phyloP scores from a whole-genome alignment of 805 yeast genomes.

The Debaryomyces maramus region DNA sequence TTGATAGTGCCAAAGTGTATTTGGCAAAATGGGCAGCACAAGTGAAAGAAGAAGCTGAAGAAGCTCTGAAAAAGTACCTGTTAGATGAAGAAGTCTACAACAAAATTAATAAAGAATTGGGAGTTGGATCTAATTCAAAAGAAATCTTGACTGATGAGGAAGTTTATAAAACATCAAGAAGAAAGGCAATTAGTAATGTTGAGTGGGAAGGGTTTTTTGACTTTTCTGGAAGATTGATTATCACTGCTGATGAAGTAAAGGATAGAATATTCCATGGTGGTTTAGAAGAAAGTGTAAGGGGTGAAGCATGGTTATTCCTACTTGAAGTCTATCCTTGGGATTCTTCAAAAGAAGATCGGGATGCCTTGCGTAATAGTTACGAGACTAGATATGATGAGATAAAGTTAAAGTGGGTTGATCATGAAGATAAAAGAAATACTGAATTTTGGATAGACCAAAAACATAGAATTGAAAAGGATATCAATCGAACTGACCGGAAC shows the following conservation, averaged over 20 bases:
- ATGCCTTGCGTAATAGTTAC: slow-evolving; percentile 54
- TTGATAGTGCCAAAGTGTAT: slow-evolving; percentile 88
- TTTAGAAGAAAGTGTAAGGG: slow-evolving; percentile 54
- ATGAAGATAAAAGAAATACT: slow-evolving; percentile 48
- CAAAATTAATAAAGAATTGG: slow-evolving; percentile 59
- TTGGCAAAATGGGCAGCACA: slow-evolving; percentile 96
- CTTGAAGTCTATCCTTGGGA: slow-evolving; percentile 90
- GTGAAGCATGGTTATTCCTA: slow-evolving; percentile 83
- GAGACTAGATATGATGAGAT: slow-evolving; percentile 61
- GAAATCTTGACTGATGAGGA: slow-evolving; percentile 59
- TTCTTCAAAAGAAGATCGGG: slow-evolving; percentile 67
- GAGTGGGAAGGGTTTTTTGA: slow-evolving; percentile 92
- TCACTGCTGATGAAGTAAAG: slow-evolving; percentile 78
- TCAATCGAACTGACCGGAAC: slow-evolving; percentile 85
- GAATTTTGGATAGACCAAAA: slow-evolving; percentile 89
- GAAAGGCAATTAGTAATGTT: slow-evolving; percentile 60
- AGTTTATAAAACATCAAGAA: slow-evolving; percentile 59
- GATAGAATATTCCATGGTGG: slow-evolving; percentile 92
- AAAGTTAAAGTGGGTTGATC: slow-evolving; percentile 67
- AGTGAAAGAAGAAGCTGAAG: slow-evolving; percentile 85
- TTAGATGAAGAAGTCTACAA: slow-evolving; percentile 62
- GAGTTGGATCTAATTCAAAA: slow-evolving; percentile 52
- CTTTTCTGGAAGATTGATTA: slow-evolving; percentile 63
- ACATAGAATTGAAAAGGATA: slow-evolving; percentile 88
- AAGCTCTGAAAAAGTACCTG: slow-evolving; percentile 51